phyloP scores from a whole-genome alignment of 352 stramenopile species.

The Globisporangium okanoganense region DNA sequence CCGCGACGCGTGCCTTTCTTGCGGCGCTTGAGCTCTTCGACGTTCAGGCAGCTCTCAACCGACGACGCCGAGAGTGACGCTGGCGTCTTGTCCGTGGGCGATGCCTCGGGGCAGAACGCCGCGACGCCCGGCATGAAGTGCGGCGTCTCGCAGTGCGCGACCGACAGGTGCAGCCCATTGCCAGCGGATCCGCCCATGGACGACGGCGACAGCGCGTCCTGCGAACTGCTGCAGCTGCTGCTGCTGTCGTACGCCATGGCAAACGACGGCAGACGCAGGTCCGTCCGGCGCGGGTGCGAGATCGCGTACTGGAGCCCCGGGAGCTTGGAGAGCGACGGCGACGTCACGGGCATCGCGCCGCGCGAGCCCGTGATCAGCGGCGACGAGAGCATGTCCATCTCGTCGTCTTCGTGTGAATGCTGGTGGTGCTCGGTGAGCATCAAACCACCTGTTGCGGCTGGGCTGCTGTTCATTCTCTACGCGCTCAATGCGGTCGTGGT shows the following conservation, averaged over 20 bases:
- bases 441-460: constrained; percentile 2
- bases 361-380: constrained; percentile 35
- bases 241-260: constrained; percentile 11
- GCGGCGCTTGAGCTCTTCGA: constrained; percentile 25
- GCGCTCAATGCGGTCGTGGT: not conserved
- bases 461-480: constrained; percentile 8
- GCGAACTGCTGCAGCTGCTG: constrained; percentile 3
- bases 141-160: constrained; percentile 29
- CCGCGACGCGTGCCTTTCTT: constrained; percentile 83
- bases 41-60: not conserved
- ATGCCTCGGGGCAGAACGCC: constrained; percentile 29
- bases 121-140: constrained; percentile 26
- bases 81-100: constrained; percentile 31
- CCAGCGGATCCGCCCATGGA: not conserved
- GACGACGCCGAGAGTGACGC: not conserved
- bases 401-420: not conserved
- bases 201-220: constrained; percentile 1
- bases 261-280: constrained; percentile 53
- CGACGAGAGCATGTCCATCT: constrained; percentile 22
- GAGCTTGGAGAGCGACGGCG: constrained; percentile 46
- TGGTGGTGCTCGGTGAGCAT: not conserved
- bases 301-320: constrained; percentile 67
- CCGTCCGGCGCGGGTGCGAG: constrained; percentile 31
- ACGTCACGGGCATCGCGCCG: constrained; percentile 26
- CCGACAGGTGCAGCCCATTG: constrained; percentile 25